Evolutionary conservation across 495 filamentous ascomycete genomes (phyloP).

Genomic region (Hypoxylon subgilvum): DNA sequence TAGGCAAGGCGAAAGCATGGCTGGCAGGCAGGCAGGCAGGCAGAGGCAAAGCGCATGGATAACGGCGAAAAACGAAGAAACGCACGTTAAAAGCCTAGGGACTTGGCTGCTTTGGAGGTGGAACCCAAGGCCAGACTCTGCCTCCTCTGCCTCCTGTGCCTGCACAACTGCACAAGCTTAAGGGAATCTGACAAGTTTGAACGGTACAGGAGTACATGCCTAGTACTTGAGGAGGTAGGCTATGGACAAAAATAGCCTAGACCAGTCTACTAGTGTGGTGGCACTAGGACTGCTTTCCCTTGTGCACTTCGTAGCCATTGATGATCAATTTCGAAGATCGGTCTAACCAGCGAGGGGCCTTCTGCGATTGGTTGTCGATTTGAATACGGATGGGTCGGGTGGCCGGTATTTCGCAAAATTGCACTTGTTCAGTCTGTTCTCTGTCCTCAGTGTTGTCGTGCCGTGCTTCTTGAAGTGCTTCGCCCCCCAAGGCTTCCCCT

Average conservation of each 20-base stretch:
- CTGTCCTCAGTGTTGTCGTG: no score
- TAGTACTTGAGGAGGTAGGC: no score
- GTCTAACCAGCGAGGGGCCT: conserved; percentile 19
- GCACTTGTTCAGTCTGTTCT: conserved; percentile 21
- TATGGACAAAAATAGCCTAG: conserved; percentile 28
- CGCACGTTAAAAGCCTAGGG: background rate
- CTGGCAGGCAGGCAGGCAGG: no score
- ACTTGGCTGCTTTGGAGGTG: no score
- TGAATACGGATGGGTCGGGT: conserved; percentile 39
- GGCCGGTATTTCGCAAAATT: conserved; percentile 47
- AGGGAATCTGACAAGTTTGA: background rate
- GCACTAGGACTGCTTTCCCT: conserved; percentile 40
- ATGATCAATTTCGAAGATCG: conserved; percentile 39
- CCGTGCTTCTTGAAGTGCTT: no score
- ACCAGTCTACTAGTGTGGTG: conserved; percentile 27
- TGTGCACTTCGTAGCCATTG: conserved; percentile 38
- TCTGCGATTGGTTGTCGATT: conserved; percentile 19
- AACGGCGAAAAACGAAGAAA: conserved; percentile 4
- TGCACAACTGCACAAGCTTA: no score
- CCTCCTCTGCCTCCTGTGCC: no score
- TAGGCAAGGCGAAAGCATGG: no score
- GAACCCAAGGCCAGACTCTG: no score
- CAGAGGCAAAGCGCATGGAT: conserved; percentile 19
- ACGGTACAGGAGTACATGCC: conserved; percentile 12
- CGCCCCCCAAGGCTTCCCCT: no score